phyloP scores from a whole-genome alignment of 768 basidiomycete species.

The Lanmaoa pseudosensibilis region DNA sequence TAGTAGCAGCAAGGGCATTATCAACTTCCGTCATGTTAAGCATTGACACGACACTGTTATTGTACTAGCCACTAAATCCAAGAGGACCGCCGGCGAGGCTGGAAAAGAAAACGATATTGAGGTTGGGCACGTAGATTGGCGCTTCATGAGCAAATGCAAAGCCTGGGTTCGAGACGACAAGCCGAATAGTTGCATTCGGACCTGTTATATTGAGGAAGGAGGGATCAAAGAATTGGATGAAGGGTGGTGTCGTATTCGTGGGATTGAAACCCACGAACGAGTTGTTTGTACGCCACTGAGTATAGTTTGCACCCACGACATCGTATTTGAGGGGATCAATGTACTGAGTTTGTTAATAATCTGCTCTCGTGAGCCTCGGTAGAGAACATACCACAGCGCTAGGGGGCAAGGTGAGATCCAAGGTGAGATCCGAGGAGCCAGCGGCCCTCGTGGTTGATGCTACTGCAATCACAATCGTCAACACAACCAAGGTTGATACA shows the following conservation, averaged over 20 bases:
- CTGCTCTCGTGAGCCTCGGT: too few species aligned
- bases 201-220: conserved; percentile 64
- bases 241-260: conserved; percentile 54
- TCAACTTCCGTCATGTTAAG: conserved; percentile 62
- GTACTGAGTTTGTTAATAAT: too few species aligned
- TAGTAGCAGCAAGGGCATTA: conserved; percentile 37
- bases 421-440: too few species aligned
- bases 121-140: conserved; percentile 60
- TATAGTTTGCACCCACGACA: conserved; percentile 49
- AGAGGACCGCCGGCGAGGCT: conserved; percentile 68
- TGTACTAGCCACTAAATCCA: conserved; percentile 61
- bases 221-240: conserved; percentile 57
- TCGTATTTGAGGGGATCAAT: conserved; percentile 39
- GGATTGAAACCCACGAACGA: conserved; percentile 57
- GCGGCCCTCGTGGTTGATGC: too few species aligned
- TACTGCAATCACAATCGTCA: too few species aligned
- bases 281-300: conserved; percentile 36
- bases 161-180: conserved; percentile 60
- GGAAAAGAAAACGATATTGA: conserved; percentile 70
- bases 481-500: too few species aligned
- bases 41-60: conserved; percentile 62
- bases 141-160: conserved; percentile 82
- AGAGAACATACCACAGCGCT: too few species aligned
- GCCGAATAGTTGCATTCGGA: conserved; percentile 51
- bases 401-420: too few species aligned